Conservation (phyloP, 1,139 yeast species). For the Sugiyamaella paludigena region DNA sequence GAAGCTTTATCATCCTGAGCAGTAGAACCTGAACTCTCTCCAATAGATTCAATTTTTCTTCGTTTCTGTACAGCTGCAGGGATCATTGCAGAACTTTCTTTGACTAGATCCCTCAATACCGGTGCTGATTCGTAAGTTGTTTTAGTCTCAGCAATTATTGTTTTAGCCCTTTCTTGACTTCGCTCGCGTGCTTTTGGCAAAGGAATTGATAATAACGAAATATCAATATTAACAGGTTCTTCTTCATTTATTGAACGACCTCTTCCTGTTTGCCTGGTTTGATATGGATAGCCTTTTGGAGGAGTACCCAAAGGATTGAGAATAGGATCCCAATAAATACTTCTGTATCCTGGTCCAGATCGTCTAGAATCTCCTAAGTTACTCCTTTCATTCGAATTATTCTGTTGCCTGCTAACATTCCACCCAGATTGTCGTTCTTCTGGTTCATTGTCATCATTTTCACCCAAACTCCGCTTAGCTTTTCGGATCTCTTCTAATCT, state of each 20-base stretch:
- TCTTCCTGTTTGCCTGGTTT: conserved; percentile 10
- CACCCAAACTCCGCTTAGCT: conserved; percentile 29
- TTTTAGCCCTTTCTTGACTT: conserved; percentile 9
- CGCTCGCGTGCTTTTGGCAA: conserved; percentile 21
- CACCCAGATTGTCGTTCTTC: no score
- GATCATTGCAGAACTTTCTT: conserved; percentile 26
- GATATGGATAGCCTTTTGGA: conserved; percentile 27
- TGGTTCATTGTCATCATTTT: conserved; percentile 6
- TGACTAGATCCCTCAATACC: conserved; percentile 25
- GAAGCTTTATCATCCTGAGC: not conserved
- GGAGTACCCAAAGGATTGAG: conserved; percentile 32
- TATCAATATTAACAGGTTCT: conserved; percentile 21
- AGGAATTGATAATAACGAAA: conserved; percentile 26
- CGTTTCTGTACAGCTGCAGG: conserved; percentile 27
- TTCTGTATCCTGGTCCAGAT: conserved; percentile 17
- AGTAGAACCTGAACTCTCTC: not conserved
- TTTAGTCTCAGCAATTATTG: conserved; percentile 19
- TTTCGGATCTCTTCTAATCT: conserved; percentile 26
- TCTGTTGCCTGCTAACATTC: no score
- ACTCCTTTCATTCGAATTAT: not conserved
- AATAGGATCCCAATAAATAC: conserved; percentile 33
- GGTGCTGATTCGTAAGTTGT: conserved; percentile 31
- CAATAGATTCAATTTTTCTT: conserved; percentile 12
- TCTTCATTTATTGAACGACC: conserved; percentile 19
- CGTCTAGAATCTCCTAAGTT: conserved; percentile 10